Evolutionary conservation across 2,329 filamentous ascomycete species (phyloP), one percentile per base, ranked within the genome.

Genomic region (Diplocarpon rosae): DNA sequence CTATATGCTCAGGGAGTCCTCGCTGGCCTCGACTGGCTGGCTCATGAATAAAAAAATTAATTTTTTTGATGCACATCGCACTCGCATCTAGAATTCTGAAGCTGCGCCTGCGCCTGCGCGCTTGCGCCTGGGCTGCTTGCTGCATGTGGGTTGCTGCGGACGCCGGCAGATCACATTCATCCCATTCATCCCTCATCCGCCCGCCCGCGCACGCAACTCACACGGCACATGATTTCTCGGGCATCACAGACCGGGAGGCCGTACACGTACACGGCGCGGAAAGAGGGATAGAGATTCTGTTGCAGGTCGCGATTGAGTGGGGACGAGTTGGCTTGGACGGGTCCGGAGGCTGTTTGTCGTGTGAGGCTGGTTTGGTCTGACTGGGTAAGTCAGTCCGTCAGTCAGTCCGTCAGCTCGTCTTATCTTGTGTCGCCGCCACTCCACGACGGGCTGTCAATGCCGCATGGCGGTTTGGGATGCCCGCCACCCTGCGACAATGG

Each of bases 241-340:
- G 20, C 20, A 24, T 24, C 20, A 24, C 20, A 3, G n/a, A 24
- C 20, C 20, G 20, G 4, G 20, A 24, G 20, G 20, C 20, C 4
- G 3, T 24, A 24, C 20, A 24, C 20, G 4, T 7, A 7, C n/a
- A 24, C 20, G 20, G 20, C 20, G 20, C 20, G 20, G 30, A 10
- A 32, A 3, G 11, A 14, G 1, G n/a, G n/a, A n/a, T n/a, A n/a
- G n/a, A n/a, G n/a, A n/a, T 31, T 45, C 27, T 39, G 43, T 45
- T 45, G 43, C 43, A 45, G 8, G 30, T 33, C 43, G 43, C 27
- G 15, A 30, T 15, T 35, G 17, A 30, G 30, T 24, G 29, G 38
- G 17, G 31, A 16, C 14, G n/a, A 6, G 14, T 3, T n/a, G 11
- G 11, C 29, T 12, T 20, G 5, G 38, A 33, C 38, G 32, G 38